A percentile compares a stretch with the other conserved stretches of the same genome.
Evolutionary conservation across 1,139 yeast genomes (phyloP).

Genomic region (Kluyveromyces sp.): DNA sequence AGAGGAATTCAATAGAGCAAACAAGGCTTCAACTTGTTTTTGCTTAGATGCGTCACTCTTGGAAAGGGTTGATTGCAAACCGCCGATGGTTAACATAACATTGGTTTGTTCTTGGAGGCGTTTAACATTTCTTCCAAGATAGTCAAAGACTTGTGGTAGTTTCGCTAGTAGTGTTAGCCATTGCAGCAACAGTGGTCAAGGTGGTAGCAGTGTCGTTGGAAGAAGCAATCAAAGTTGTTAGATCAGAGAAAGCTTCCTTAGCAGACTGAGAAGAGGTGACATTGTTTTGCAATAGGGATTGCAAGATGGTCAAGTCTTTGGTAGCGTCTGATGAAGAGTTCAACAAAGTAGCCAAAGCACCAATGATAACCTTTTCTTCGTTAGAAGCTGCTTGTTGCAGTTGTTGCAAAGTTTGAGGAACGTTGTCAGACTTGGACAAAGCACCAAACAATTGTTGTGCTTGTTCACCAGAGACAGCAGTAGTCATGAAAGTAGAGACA

Average conservation of each 20-base stretch:
- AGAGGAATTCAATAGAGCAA: slow-evolving; percentile 20
- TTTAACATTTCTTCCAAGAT: slow-evolving; percentile 20
- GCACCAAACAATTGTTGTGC: slow-evolving; percentile 19
- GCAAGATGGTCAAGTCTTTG: slow-evolving; percentile 16
- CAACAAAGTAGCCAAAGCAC: slow-evolving; percentile 14
- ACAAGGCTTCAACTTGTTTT: slow-evolving; percentile 16
- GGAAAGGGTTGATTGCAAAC: slow-evolving; percentile 14
- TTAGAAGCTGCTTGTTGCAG: slow-evolving; percentile 12
- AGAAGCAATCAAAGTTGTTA: slow-evolving; percentile 14
- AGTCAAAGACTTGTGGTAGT: slow-evolving; percentile 20
- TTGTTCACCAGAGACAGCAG: slow-evolving; percentile 20
- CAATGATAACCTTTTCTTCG: slow-evolving; percentile 8
- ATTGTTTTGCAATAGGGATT: slow-evolving; percentile 18
- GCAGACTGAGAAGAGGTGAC: slow-evolving; percentile 21
- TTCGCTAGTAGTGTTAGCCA: slow-evolving; percentile 17
- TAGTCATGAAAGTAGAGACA: slow-evolving; percentile 22
- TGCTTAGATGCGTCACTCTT: slow-evolving; percentile 4
- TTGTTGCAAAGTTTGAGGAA: slow-evolving; percentile 12
- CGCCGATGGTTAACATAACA: slow-evolving; percentile 16
- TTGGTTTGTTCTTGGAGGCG: slow-evolving; percentile 19
- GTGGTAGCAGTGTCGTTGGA: slow-evolving; percentile 18
- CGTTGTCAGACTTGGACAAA: slow-evolving; percentile 13
- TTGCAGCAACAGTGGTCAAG: slow-evolving; percentile 15
- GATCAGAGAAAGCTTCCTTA: slow-evolving; percentile 15
- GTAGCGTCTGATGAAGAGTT: slow-evolving; percentile 17